Evolutionary conservation across 371 early-diverging fungal genomes (phyloP), one percentile per base, ranked within the genome.

Genomic region (Chytridiales sp.): DNA sequence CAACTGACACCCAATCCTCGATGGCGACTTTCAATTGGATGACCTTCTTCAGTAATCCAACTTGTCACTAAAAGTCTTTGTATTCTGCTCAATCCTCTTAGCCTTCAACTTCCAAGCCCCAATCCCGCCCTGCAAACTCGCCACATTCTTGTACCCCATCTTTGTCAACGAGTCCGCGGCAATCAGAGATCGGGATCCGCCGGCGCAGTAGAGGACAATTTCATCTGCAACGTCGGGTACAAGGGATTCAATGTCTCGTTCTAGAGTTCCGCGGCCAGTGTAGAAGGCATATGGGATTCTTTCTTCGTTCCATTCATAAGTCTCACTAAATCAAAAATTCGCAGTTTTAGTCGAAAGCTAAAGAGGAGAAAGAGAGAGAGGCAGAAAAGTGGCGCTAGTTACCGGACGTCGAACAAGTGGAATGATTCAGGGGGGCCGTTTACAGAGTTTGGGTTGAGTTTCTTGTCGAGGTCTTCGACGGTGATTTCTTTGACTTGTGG

Each of bases 121-220:
- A 48, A 64, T 52, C 17, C 75, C 75, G 17, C 75, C 75, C n/a
- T 55, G 49, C 56, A 76, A 57, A 3, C 42, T 42, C 39, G 22
- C 22, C 29, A 76, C 70, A 46, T 73, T 75, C 58, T 76, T 81
- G 72, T 85, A 85, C 0, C 85, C 85, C 62, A 85, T 69, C 24
- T 74, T 62, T 40, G 67, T 60, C 31, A 85, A 55, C 27, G 75
- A 61, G 46, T 85, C 83, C 2, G 83, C 85, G 1, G 85, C 82
- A 13, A 85, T 47, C 4, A 80, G 41, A 9, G 80, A 79, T 13
- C 85, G 77, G 39, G 67, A 48, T 1, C 83, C 83, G 4, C 81
- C 78, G 2, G 81, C 85, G 58, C 85, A 85, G 67, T 85, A 85
- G 36, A 85, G 66, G 11, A 85, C 77, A 15, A 82, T 61, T 41